Evolutionary conservation across 1,284 basidiomycete species (phyloP), one percentile per base, ranked within the genome.

Genomic region (Tylopilus sp.): DNA sequence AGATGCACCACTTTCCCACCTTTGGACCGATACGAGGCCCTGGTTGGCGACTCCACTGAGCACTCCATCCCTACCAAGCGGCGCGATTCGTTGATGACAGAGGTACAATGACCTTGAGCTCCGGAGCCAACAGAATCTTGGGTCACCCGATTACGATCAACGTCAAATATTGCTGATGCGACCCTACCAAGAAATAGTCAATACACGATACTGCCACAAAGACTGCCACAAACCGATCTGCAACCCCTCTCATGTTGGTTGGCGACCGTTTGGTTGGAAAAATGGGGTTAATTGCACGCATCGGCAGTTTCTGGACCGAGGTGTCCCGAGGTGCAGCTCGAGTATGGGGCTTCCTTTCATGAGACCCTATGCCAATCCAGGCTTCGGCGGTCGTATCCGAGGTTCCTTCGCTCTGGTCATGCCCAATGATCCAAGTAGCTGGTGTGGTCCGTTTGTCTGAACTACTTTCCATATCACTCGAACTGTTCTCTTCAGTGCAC

Each of bases 131-230:
- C 21, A 7, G 34, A 9, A 4, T 19, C 9, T 21, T 28, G 30
- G 8, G 2, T 33, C 11, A 2, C 28, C 30, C 2, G 35, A 46
- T 31, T 15, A 41, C 2, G 33, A n/a, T 49, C 13, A 16, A n/a
- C 25, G n/a, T 2, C 6, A 33, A 13, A 11, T 19, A 23, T 41
- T 23, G 33, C 6, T 6, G 41, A 28, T 15, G 34, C 6, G 19
- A 18, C 29, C 8, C 51, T 43, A 6, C 60, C 65, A 21, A 25
- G 6, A 6, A 25, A 40, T 15, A 1, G 23, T 64, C 34, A 65
- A 18, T 21, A n/a, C 2, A 40, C 4, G 10, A 6, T 21, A 29
- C 12, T 2, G 3, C 25, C 10, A 34, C 18, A 41, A 39, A 30
- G 13, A 25, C 15, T 12, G 6, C 9, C 16, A 64, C 61, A 13